Conservation (phyloP, 2,329 filamentous ascomycete genomes). For the Talaromyces sp. region DNA sequence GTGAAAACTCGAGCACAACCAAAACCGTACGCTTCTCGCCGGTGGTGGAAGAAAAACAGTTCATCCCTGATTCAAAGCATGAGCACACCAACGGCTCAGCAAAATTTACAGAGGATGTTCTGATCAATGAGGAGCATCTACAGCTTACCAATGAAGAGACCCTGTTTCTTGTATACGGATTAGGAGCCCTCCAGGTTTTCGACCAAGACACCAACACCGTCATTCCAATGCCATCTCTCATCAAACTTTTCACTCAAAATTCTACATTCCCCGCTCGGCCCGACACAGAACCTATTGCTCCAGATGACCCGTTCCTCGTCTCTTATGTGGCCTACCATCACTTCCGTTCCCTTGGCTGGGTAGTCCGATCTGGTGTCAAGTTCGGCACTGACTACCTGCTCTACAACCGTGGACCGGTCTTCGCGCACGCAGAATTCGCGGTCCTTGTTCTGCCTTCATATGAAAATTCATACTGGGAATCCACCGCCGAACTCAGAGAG, state of each 20-base stretch:
- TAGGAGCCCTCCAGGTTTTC: constrained; percentile 68
- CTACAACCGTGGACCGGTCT: constrained; percentile 88
- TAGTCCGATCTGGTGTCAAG: constrained; percentile 86
- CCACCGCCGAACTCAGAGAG: constrained; percentile 47
- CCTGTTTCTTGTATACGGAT: constrained; percentile 79
- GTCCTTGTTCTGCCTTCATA: constrained; percentile 82
- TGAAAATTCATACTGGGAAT: constrained; percentile 66
- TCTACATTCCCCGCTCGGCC: constrained; percentile 65
- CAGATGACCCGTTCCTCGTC: constrained; percentile 80
- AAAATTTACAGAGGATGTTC: constrained; percentile 23
- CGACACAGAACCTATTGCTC: constrained; percentile 48
- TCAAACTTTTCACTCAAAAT: constrained; percentile 64
- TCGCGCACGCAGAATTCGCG: constrained; percentile 92
- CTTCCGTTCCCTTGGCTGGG: constrained; percentile 93
- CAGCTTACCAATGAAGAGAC: constrained; percentile 87
- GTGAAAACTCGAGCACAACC: constrained; percentile 12
- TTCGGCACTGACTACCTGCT: constrained; percentile 94
- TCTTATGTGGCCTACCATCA: constrained; percentile 93
- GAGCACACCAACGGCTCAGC: constrained; percentile 17
- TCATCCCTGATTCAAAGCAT: constrained; percentile 33
- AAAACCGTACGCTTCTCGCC: constrained; percentile 72
- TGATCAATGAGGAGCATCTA: constrained; percentile 72
- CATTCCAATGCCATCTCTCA: constrained; percentile 56
- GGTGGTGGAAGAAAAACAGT: constrained; percentile 63
- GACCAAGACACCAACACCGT: constrained; percentile 34